Percentiles rank a stretch among this genome's conserved stretches.
phyloP scores from a whole-genome alignment of 106 monocot species.

The Alisma plantagoaquatica region DNA sequence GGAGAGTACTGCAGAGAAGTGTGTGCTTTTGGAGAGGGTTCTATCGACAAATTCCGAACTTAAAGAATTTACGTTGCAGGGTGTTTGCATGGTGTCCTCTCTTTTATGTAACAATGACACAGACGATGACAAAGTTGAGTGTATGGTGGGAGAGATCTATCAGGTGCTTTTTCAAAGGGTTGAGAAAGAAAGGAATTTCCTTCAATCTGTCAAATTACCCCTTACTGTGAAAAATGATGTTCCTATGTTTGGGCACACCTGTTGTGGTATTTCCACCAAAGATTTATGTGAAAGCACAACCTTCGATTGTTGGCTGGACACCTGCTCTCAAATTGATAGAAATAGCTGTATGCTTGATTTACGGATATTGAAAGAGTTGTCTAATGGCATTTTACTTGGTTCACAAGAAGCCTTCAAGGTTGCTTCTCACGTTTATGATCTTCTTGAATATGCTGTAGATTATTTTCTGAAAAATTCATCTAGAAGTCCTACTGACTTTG shows the following conservation, averaged over 20 bases:
- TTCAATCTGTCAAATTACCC: background rate
- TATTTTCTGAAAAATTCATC: conserved; percentile 26
- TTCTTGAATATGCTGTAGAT: background rate
- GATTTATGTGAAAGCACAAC: background rate
- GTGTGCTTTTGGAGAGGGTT: conserved; percentile 15
- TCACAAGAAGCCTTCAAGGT: background rate
- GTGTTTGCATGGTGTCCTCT: conserved; percentile 17
- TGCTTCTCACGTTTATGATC: background rate
- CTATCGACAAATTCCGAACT: conserved; percentile 47
- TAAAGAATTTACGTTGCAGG: conserved; percentile 46
- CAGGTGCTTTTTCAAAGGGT: background rate
- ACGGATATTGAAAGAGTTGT: background rate
- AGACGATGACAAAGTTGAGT: background rate
- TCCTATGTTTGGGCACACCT: background rate
- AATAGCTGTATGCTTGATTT: background rate
- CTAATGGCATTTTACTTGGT: background rate
- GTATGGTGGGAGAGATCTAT: background rate
- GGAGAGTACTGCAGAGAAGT: conserved; percentile 13
- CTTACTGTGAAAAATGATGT: background rate
- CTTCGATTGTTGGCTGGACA: background rate
- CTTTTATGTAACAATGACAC: background rate
- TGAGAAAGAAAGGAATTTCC: background rate
- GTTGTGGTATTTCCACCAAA: background rate
- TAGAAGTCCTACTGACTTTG: conserved; percentile 61
- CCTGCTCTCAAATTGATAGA: background rate